Percentiles rank a stretch among this genome's conserved stretches.
Evolutionary conservation across 805 yeast species (phyloP).

Genomic region (Saturnispora dispora): DNA sequence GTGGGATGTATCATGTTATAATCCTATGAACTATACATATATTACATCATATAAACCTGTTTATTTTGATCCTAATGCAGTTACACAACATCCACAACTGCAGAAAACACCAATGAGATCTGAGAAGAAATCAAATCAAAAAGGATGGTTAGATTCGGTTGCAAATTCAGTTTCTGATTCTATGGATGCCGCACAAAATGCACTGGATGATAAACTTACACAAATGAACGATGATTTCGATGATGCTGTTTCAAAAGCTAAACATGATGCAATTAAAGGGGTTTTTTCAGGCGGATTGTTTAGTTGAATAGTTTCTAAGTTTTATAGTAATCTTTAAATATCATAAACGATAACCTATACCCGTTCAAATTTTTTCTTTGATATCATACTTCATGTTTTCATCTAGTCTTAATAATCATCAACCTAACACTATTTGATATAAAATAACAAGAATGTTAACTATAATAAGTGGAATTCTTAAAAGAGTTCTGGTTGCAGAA

Average conservation of each 20-base stretch:
- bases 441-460: conserved; percentile 42
- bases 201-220: conserved; percentile 21
- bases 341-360: background rate
- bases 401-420: background rate
- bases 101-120: conserved; percentile 14
- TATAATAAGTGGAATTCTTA: conserved; percentile 47
- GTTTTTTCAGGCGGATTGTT: conserved; percentile 14
- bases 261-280: conserved; percentile 24
- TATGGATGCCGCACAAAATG: conserved; percentile 20
- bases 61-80: conserved; percentile 26
- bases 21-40: conserved; percentile 25
- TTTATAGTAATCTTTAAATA: conserved; percentile 32
- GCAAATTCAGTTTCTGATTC: conserved; percentile 16
- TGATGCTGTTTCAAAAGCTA: conserved; percentile 22
- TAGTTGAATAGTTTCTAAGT: conserved; percentile 2
- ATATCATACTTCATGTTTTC: conserved; percentile 4
- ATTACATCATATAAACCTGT: conserved; percentile 23
- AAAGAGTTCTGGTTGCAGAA: conserved; percentile 48
- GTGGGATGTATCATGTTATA: conserved; percentile 33
- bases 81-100: conserved; percentile 23
- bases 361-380: background rate
- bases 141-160: conserved; percentile 12
- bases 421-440: conserved; percentile 47
- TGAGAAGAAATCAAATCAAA: conserved; percentile 3
- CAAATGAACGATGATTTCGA: conserved; percentile 27